Evolutionary conservation across 805 yeast species (phyloP), one percentile per base, ranked within the genome.

Genomic region (Cyberlindnera suaveolens): DNA sequence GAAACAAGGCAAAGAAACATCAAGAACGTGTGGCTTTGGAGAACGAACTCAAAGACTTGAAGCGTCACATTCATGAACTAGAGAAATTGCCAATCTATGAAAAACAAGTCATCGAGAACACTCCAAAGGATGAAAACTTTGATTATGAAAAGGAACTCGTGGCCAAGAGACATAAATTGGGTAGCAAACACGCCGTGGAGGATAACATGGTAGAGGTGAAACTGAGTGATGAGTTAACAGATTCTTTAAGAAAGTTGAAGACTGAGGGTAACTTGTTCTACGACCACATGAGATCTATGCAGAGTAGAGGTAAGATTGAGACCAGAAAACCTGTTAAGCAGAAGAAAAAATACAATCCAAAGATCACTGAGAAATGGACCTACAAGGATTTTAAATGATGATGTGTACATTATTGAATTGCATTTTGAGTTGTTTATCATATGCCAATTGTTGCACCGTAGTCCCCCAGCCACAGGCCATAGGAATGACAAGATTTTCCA

Each of bases 311-410:
- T 53, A 77, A 82, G 58, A 72, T 93, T 43, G 99, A 91, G 64
- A 72, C 96, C 6, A 78, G 97, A 66, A 75, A 81, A 31, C 86
- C 83, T 11, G 52, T 57, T 33, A 79, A 77, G 45, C 78, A 77
- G 62, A 77, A 70, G 62, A 77, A 83, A 60, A 82, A 77, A 61
- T 83, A 82, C 58, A 72, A 79, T 53, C 82, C 75, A 46, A 87
- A 84, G 71, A 66, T 84, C 48, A 85, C 95, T 27, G 96, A 91
- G 64, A 91, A 90, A 67, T 88, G 95, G 95, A 76, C 90, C 30
- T 86, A 85, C 67, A 91, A 91, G 68, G 95, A 91, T 66, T 86
- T 85, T 59, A 82, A 82, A 66, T 82, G 37, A 44, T 23, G 31
- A 8, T 10, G 19, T 29, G 26, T 36, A n/a, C 20, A 15, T 18